A percentile compares a stretch with the other conserved stretches of the same genome.
Conservation (phyloP, 176 grass and related monocot genomes). For the Oropetium thomaeum region DNA sequence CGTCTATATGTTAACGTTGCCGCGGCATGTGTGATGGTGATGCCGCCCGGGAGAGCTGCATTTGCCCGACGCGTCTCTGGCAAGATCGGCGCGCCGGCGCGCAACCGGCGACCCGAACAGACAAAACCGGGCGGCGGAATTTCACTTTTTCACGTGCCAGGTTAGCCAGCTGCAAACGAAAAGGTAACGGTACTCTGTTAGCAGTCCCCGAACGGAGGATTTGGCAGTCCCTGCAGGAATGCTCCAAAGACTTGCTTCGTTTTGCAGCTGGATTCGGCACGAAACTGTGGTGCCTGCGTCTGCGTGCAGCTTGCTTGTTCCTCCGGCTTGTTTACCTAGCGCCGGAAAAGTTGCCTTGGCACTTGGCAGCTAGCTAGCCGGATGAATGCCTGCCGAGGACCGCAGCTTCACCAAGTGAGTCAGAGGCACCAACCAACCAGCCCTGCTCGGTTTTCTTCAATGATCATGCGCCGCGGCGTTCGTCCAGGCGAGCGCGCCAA, state of each 20-base stretch:
- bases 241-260: background rate
- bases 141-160: background rate
- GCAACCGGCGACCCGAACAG: background rate
- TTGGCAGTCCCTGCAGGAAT: background rate
- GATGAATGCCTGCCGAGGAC: background rate
- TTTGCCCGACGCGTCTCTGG: background rate
- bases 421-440: background rate
- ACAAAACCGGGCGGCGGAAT: background rate
- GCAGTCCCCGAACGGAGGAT: background rate
- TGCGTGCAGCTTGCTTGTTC: background rate
- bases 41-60: background rate
- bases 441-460: no score
- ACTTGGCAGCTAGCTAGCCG: background rate
- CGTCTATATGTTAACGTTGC: background rate
- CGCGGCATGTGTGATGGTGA: background rate
- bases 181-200: no score
- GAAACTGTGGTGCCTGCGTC: no score
- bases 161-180: background rate
- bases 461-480: background rate
- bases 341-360: slow-evolving; percentile 2
- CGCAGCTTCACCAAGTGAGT: background rate
- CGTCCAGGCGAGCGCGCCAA: no score
- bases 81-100: background rate
- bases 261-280: background rate
- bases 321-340: background rate